Evolutionary conservation across 2,329 filamentous ascomycete species (phyloP), one percentile per base, ranked within the genome.

Genomic region (Aschersonia sp.): DNA sequence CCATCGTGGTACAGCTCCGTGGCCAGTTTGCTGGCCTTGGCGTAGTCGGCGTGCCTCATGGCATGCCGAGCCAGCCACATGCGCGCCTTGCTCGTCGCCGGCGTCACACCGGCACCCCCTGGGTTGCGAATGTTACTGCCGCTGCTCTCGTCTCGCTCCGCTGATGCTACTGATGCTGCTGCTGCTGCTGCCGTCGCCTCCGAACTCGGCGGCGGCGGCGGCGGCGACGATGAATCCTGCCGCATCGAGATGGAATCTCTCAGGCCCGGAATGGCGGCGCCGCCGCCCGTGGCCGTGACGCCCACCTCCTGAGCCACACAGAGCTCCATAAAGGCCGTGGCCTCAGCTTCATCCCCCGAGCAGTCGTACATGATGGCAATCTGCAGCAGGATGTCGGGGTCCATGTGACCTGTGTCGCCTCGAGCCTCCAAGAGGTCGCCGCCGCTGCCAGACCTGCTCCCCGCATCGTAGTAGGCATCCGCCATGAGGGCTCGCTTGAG

Each of bases 1-100:
- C 92, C 92, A 64, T 98, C 92, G 65, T 96, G 88, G 61, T 89
- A 96, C 44, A 98, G 70, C 65, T 98, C 92, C 51, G 83, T 88
- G 0, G 89, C 89, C 42, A 97, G 69, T 52, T 87, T 79, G 65
- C 85, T 84, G 4, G 88, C 87, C 28, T 84, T 77, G 32, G 74
- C 71, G 56, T 86, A 86, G 62, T 95, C 88, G 40, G 81, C 80
- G 9, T 76, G 77, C 40, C 78, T 75, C 68, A 94, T 84, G 9
- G 88, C 84, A 67, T 82, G 84, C 48, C 81, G 79, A 12, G 92
- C 92, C 49, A 98, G 77, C 92, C 92, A 98, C 72, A 96, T 80
- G 29, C 92, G 77, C 5, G 92, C 92, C 59, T 89, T 94, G 55
- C 85, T 92, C 5, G 92, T 98, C 20, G 89, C 89, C 4, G 83